Conservation (phyloP, 305 asterid genomes). For the Solanum hybrid region DNA sequence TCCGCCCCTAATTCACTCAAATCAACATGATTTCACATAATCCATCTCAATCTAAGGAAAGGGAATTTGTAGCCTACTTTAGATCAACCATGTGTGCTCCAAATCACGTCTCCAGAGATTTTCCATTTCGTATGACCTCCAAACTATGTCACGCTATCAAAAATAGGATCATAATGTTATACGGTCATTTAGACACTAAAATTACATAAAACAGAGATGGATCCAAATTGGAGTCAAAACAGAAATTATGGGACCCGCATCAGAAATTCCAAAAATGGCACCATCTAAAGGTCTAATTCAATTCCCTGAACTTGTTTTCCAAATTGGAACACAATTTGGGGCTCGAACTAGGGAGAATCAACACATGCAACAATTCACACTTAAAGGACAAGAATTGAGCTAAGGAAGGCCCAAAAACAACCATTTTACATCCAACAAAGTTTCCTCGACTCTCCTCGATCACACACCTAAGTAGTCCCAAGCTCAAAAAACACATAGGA, state of each 20-base stretch:
- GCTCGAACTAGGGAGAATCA: background rate
- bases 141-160: background rate
- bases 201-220: no score
- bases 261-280: no score
- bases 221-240: no score
- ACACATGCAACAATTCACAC: background rate
- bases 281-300: background rate
- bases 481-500: background rate
- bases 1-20: background rate
- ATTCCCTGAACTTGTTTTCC: background rate
- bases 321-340: background rate
- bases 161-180: background rate
- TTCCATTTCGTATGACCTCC: background rate
- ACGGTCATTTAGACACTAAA: background rate
- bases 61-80: background rate
- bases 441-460: background rate
- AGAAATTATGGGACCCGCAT: fast-evolving
- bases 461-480: background rate
- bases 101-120: background rate
- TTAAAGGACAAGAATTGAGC: background rate
- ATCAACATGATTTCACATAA: background rate
- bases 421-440: background rate
- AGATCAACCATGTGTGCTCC: background rate
- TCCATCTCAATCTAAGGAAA: background rate
- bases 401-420: background rate